A percentile compares a stretch with the other conserved stretches of the same genome.
phyloP scores from a whole-genome alignment of 257 asterid species.

The Apocynum venetum region DNA sequence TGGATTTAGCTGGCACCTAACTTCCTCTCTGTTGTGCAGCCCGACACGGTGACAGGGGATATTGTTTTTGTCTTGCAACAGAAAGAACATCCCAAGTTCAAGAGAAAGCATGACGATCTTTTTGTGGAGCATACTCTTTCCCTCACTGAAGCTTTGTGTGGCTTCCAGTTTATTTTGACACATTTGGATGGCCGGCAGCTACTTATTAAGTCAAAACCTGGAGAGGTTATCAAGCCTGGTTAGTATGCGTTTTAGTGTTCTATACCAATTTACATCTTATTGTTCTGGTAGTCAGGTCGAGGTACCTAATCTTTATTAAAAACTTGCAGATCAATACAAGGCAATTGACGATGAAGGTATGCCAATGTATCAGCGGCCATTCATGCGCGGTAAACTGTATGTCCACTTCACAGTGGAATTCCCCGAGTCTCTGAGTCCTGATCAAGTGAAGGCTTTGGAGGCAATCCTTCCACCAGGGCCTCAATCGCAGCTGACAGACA shows the following conservation, averaged over 20 bases:
- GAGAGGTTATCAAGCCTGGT: slow-evolving; percentile 74
- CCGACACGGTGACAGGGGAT: slow-evolving; percentile 66
- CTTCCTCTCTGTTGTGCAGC: slow-evolving; percentile 32
- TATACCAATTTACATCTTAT: too few relatives aligned
- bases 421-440: slow-evolving; percentile 42
- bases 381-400: slow-evolving; percentile 60
- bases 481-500: slow-evolving; percentile 44
- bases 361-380: slow-evolving; percentile 60
- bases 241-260: not conserved
- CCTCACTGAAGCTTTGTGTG: slow-evolving; percentile 65
- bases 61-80: slow-evolving; percentile 63
- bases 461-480: slow-evolving; percentile 46
- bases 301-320: not conserved
- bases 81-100: slow-evolving; percentile 63
- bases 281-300: too few relatives aligned
- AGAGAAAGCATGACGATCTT: slow-evolving; percentile 64
- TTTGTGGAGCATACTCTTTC: slow-evolving; percentile 56
- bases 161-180: slow-evolving; percentile 54
- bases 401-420: slow-evolving; percentile 57
- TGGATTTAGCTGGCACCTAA: not conserved
- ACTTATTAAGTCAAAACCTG: slow-evolving; percentile 55
- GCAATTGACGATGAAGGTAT: slow-evolving; percentile 71
- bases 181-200: slow-evolving; percentile 65
- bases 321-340: slow-evolving; percentile 45
- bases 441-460: slow-evolving; percentile 44